phyloP scores from a whole-genome alignment of 129 eudicot genomes.

The Centrapalus pauciflorus region DNA sequence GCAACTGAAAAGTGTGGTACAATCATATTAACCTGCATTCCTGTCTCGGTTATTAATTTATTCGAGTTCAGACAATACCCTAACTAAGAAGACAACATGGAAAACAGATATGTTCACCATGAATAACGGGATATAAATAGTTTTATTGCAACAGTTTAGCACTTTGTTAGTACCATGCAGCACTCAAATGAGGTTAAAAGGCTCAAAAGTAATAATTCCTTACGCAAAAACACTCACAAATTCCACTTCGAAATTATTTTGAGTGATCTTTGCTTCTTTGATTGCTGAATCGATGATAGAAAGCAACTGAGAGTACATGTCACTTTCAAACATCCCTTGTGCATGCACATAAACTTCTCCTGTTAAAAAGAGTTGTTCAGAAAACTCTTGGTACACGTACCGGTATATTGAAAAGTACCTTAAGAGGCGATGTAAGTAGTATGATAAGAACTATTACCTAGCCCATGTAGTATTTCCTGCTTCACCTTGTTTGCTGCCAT shows the following conservation, averaged over 20 bases:
- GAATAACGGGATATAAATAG: not conserved
- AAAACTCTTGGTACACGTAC: not conserved
- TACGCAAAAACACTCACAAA: constrained; percentile 53
- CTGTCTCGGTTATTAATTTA: not conserved
- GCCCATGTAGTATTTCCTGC: constrained; percentile 94
- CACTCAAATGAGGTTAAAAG: constrained; percentile 4
- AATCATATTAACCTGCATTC: too few relatives aligned
- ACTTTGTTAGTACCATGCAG: constrained; percentile 1
- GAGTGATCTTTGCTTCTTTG: constrained; percentile 49
- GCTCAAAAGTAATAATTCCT: not conserved
- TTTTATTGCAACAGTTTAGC: not conserved
- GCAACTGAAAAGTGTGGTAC: not conserved
- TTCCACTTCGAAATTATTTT: constrained; percentile 75
- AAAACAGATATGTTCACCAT: not conserved
- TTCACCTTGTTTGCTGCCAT: constrained; percentile 66
- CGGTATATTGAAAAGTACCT: not conserved
- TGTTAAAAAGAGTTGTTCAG: constrained; percentile 25
- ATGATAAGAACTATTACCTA: constrained; percentile 50
- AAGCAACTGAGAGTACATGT: constrained; percentile 75
- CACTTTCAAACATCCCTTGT: constrained; percentile 73
- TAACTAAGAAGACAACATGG: not conserved
- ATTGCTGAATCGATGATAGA: constrained; percentile 54
- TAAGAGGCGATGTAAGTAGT: not conserved
- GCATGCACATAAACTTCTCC: constrained; percentile 93
- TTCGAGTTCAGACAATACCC: not conserved